Conservation (phyloP, 2,329 filamentous ascomycete species). For the Sporothrix schenckii region DNA sequence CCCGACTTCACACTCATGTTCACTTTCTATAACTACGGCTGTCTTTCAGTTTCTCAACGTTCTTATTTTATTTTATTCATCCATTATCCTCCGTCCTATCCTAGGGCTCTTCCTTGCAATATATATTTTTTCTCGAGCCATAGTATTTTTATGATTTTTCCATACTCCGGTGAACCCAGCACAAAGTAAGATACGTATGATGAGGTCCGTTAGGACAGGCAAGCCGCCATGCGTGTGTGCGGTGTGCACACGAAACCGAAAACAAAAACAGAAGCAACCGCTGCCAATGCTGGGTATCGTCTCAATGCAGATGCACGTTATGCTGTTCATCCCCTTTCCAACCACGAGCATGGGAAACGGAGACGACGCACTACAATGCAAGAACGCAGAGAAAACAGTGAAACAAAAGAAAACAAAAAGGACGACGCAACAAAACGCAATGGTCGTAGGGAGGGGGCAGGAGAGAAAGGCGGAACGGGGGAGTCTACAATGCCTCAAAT, state of each 20-base stretch:
- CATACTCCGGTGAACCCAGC: too few species aligned
- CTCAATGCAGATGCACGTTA: constrained; percentile 9
- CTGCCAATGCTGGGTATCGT: constrained; percentile 24
- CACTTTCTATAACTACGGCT: not conserved
- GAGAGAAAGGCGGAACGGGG: not conserved
- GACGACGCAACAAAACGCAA: not conserved
- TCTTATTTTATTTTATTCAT: not conserved
- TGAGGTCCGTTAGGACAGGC: not conserved
- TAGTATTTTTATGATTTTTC: not conserved
- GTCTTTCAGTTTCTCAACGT: not conserved
- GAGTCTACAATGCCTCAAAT: constrained; percentile 41
- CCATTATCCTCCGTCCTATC: not conserved
- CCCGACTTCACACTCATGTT: not conserved
- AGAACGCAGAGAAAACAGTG: not conserved
- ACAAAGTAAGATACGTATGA: too few species aligned
- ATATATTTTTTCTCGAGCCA: too few species aligned
- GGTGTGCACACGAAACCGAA: too few species aligned
- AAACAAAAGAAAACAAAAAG: not conserved
- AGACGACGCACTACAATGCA: not conserved
- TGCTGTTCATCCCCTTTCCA: not conserved
- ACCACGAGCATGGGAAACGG: not conserved
- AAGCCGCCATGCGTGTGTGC: too few species aligned
- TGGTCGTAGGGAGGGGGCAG: not conserved
- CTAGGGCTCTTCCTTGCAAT: not conserved
- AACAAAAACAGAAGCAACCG: constrained; percentile 18